Evolutionary conservation across 2,329 filamentous ascomycete genomes (phyloP), one percentile per base, ranked within the genome.

Genomic region (Capronia epimyces): DNA sequence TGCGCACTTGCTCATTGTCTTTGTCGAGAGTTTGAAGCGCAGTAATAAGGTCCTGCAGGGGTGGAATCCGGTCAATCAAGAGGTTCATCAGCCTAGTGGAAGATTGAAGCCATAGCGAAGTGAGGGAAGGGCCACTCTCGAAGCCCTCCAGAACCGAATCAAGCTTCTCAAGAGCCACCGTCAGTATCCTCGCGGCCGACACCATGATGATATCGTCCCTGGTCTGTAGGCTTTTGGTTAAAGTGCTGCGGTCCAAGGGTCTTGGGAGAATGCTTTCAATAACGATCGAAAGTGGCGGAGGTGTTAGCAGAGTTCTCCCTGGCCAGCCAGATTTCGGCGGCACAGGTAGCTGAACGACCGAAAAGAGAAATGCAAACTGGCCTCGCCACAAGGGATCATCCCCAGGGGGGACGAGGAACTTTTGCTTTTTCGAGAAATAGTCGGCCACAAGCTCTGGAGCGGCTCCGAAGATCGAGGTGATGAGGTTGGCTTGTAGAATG

Each of bases 341-440:
- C 1, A 95, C 74, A 1, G 84, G 81, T 29, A 94, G 73, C 50
- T 84, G 79, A 40, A 96, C 82, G 1, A 84, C 81, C 54, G 86
- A 86, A 67, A 94, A 95, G 3, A 98, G 71, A 56, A 97, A 88
- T 0, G 89, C 83, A 0, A 89, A 89, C 65, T 94, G 95, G 36
- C 91, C 90, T 60, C 97, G 87, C 93, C 93, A 98, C 0, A 89
- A 93, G 39, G 89, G 84, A 2, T 89, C 93, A 3, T 94, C 76
- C 64, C 95, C 97, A 0, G 93, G 90, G 36, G 97, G 90, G 56
- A 95, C 89, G 0, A 84, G 81, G 62, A 97, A 93, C 47, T 84
- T 80, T 53, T 80, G 83, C 64, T 89, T 90, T 64, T 81, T 83
- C 37, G 82, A 75, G 64, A 95, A 97, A 66, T 94, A 98, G 62